Base-by-base conservation (phyloP, 371 early-diverging fungal species). In the Syncephalis fuscata region DNA sequence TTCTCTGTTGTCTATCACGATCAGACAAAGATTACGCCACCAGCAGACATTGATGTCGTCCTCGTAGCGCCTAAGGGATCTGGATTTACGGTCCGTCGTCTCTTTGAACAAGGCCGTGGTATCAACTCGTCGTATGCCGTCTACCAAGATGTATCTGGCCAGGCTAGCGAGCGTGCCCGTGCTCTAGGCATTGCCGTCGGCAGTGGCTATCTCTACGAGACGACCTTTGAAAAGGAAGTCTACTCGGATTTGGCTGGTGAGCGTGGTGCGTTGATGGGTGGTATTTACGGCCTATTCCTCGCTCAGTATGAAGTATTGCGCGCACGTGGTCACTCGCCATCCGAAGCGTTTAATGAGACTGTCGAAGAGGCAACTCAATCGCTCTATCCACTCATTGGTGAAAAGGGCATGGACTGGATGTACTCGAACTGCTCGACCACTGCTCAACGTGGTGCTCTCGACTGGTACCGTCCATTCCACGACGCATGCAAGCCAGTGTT, bases 281-380 rank as follows among this genome's bases (percentile, higher is more conserved):
- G 89, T 62, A 93, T 95, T 59, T 86, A 92, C 65, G 96, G 96
- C 57, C 68, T 88, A 50, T 95, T 95, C 82, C 76, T 79, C 48
- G 96, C 96, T 44, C 96, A 95, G 66, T 95, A 92, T 69, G 93
- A 95, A 53, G 92, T 93, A 37, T 74, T 95, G 55, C 81, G 94
- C 57, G 85, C 88, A 57, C 80, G 83, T 52, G 95, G 82, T 51
- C 96, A 95, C 80, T 73, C 85, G 36, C 96, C 96, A 48, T 92
- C 92, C 25, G 96, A 95, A 71, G 96, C 96, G 14, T 95, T 92
- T 78, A 95, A 95, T 71, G 96, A 95, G 69, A 95, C 96, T 55
- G 96, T 95, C 56, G 96, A 95, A 73, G 96, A 95, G 68, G 96
- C 93, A 48, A 95, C 96, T 11, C 93, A 95, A 68, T 91, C 92